phyloP scores from a whole-genome alignment of 225 moss, liverwort and hornwort species.

The Climacium dendroides region DNA sequence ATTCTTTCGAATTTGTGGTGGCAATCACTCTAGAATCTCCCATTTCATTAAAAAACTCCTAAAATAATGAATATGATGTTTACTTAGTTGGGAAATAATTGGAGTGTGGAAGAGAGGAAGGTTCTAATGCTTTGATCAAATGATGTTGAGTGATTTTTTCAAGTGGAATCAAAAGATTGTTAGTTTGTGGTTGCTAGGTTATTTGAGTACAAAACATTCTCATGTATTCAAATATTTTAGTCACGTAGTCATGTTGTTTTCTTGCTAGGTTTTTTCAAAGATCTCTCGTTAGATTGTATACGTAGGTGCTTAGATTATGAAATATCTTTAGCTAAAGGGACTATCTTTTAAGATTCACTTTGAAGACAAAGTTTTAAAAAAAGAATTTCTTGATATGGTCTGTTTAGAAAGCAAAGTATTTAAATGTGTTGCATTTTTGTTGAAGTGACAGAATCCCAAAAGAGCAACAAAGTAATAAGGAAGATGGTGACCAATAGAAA shows the following conservation, averaged over 20 bases:
- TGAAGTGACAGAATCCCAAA: rapidly evolving
- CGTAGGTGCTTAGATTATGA: rapidly evolving
- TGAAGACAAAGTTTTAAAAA: no score
- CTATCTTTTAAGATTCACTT: not conserved
- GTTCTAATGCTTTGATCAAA: rapidly evolving
- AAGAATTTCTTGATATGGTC: not conserved
- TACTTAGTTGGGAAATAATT: not conserved
- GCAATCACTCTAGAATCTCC: no score
- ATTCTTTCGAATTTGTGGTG: no score
- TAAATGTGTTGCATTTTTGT: rapidly evolving
- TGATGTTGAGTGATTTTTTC: not conserved
- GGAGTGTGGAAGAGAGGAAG: rapidly evolving
- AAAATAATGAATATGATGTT: no score
- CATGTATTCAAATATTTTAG: not conserved
- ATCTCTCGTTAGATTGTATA: rapidly evolving
- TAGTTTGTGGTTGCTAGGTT: not conserved
- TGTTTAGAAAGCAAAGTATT: not conserved
- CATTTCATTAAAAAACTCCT: no score
- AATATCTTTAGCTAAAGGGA: not conserved
- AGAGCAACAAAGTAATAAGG: rapidly evolving
- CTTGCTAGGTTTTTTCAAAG: not conserved
- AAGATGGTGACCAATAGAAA: not conserved
- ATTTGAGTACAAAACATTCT: not conserved
- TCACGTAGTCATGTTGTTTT: not conserved
- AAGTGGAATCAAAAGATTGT: not conserved